Percentiles rank a stretch among this genome's conserved stretches.
Conservation (phyloP, 768 basidiomycete species). For the Krasilnikovozyma curviuscula region DNA sequence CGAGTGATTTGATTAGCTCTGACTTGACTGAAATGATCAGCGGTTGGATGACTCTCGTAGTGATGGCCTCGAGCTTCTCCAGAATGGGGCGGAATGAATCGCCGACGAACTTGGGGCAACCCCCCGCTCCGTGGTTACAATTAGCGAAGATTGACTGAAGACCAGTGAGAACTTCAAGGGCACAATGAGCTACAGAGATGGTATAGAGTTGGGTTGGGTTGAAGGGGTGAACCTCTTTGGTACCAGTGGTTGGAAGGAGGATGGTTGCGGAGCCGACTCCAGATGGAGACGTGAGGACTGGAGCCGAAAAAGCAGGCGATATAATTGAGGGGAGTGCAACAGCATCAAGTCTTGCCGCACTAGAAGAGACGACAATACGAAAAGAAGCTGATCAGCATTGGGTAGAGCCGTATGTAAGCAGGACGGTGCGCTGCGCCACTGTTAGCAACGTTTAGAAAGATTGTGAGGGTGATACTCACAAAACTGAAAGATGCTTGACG, state of each 20-base stretch:
- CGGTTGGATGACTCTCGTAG: slow-evolving; percentile 8
- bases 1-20: slow-evolving; percentile 3
- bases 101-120: slow-evolving; percentile 5
- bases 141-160: neutral
- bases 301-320: slow-evolving; percentile 6
- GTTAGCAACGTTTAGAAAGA: too few relatives aligned
- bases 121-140: neutral
- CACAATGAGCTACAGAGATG: slow-evolving; percentile 9
- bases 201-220: slow-evolving; percentile 10
- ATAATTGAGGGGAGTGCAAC: slow-evolving; percentile 7
- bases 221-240: too few relatives aligned
- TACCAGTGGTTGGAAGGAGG: neutral
- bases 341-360: slow-evolving; percentile 8
- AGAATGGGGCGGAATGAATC: slow-evolving; percentile 8
- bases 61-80: slow-evolving; percentile 10
- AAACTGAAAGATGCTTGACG: slow-evolving; percentile 12
- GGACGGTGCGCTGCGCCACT: too few relatives aligned
- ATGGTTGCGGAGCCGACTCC: neutral
- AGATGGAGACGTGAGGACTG: slow-evolving; percentile 2
- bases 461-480: slow-evolving; percentile 3
- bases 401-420: neutral
- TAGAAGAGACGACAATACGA: neutral
- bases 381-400: too few relatives aligned
- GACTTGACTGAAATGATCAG: slow-evolving; percentile 7
- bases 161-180: slow-evolving; percentile 1